A percentile compares a stretch with the other conserved stretches of the same genome.
These are phyloP conservation scores for Bidens hawaiensis DNA, from an alignment of 140 eudicot genomes.

Conservation along the genomic window DNA sequence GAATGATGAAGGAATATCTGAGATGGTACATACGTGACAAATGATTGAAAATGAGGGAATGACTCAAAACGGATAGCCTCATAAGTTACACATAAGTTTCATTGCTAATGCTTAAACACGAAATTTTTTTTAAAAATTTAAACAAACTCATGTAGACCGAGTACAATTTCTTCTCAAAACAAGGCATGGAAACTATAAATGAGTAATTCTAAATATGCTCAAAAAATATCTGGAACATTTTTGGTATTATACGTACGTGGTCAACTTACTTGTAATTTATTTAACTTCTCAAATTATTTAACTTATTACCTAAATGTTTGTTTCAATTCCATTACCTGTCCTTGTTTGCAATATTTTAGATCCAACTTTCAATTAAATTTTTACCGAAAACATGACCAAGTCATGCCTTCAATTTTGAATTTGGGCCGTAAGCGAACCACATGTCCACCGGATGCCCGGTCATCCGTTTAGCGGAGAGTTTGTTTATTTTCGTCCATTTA, in stretches of 20 bases:
- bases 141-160: no score
- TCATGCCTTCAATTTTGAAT: neutral
- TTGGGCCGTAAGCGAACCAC: no score
- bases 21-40: neutral
- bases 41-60: no score
- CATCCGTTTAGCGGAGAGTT: no score
- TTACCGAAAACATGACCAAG: slow-evolving; percentile 1
- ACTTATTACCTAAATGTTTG: neutral
- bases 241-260: neutral
- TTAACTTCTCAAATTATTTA: neutral
- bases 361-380: slow-evolving; percentile 1
- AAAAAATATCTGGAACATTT: neutral
- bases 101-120: no score
- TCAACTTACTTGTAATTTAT: neutral
- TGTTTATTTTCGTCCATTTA: no score
- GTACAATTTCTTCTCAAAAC: no score
- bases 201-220: neutral
- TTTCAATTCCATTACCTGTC: neutral
- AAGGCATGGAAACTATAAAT: neutral
- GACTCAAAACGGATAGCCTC: no score
- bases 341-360: slow-evolving; percentile 3
- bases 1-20: no score
- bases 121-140: no score
- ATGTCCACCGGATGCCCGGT: no score
- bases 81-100: no score